Conservation (phyloP, 1,284 basidiomycete species). For the Chiua sp. region DNA sequence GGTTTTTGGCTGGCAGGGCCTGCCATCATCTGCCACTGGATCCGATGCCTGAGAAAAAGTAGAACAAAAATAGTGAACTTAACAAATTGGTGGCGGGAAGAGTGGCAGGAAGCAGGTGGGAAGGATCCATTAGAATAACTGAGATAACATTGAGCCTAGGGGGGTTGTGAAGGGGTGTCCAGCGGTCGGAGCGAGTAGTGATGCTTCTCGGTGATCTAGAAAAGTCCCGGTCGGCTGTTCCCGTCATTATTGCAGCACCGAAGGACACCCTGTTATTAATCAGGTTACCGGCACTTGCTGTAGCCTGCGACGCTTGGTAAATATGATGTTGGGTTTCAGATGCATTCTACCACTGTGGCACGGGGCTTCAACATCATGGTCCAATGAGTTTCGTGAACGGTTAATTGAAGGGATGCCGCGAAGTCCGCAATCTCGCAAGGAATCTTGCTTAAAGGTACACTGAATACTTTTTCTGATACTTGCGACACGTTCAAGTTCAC, state of each 20-base stretch:
- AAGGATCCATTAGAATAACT: not conserved
- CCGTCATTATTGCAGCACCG: not conserved
- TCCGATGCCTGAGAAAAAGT: not conserved
- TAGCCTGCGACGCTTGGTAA: too few relatives aligned
- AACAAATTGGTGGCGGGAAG: not conserved
- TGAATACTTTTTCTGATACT: too few relatives aligned
- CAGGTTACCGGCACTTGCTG: not conserved
- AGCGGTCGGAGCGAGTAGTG: too few relatives aligned
- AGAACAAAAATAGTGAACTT: not conserved
- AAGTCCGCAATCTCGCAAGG: not conserved
- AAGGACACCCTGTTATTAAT: not conserved
- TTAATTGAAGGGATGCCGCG: not conserved
- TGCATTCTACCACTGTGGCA: not conserved
- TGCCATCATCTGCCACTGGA: not conserved
- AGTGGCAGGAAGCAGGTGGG: not conserved
- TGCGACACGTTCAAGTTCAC: too few relatives aligned
- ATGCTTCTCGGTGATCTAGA: not conserved
- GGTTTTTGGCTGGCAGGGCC: not conserved
- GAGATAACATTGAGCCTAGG: not conserved
- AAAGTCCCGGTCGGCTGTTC: not conserved
- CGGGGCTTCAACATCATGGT: not conserved
- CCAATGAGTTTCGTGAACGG: not conserved
- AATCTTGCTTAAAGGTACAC: not conserved
- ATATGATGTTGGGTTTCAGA: too few relatives aligned
- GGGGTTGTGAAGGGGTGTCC: too few relatives aligned